Base-by-base conservation (phyloP, 257 asterid species). In the Scutellaria barbata region DNA sequence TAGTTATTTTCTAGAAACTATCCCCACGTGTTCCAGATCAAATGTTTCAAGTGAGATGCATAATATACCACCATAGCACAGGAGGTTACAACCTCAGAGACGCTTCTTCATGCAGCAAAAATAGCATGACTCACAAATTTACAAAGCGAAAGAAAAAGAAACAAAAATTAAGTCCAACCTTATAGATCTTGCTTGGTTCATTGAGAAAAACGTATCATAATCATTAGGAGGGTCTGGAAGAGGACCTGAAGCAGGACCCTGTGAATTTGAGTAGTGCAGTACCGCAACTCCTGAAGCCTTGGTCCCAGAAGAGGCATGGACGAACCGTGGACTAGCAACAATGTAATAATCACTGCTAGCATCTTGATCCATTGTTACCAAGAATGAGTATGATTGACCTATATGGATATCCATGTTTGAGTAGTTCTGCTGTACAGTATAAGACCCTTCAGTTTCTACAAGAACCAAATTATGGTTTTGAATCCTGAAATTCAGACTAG, bases 181-280 rank as follows among this genome's bases (percentile, higher is more conserved):
- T 83, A 92, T 80, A 72, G 96, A 92, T 84, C 94, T 84, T 70
- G 98, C 98, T 85, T 92, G 98, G 80, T 75, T 90, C 96, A 92
- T 92, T 72, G 98, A 90, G 89, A 88, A 90, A 81, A 5, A 83
- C n/a, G 83, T 83, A 90, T 92, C 98, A 72, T 64, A 78, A 73
- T 92, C 96, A 75, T 81, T 80, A 77, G 96, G 98, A 81, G 85
- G 92, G 88, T 88, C 98, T 62, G 98, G 98, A 85, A 92, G 96
- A 79, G 96, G 96, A 81, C 96, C 98, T 77, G 96, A 87, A 76
- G 92, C 93, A 6, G 89, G 93, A 48, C 88, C 96, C 79, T 77
- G 85, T 6, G 96, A 90, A 68, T 86, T 92, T 16, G 95, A 87
- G 79, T 92, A 92, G 83, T 87, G 98, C 85, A 92, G 75, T 80